These are phyloP conservation scores for Paramecium biaurelia DNA, from an alignment of 73 alveolate genomes.

Conservation along the genomic window DNA sequence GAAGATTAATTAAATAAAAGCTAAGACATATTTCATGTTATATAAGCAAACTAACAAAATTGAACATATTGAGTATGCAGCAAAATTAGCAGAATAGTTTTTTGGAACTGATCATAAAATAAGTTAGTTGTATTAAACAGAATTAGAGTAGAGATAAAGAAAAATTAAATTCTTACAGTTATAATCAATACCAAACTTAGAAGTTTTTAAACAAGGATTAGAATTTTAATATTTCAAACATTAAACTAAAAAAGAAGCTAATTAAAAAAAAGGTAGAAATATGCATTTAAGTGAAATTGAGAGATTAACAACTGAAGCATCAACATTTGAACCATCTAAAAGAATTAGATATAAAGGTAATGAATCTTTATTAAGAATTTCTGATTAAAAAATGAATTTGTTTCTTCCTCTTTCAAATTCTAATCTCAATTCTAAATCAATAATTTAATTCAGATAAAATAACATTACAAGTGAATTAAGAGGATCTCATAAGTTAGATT, in stretches of 20 bases:
- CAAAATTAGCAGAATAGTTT: not conserved
- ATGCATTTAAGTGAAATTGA: constrained; percentile 25
- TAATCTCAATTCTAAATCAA: not conserved
- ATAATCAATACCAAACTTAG: constrained; percentile 4
- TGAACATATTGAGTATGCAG: constrained; percentile 24
- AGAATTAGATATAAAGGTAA: constrained; percentile 8
- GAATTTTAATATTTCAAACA: not conserved
- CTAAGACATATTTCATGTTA: constrained; percentile 23
- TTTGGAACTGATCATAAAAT: constrained; percentile 29
- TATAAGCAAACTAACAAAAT: not conserved
- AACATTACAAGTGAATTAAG: not conserved
- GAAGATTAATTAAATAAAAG: constrained; percentile 30
- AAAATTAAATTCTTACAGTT: not conserved
- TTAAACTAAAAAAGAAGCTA: not conserved
- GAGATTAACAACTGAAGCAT: constrained; percentile 25
- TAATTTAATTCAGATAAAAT: not conserved
- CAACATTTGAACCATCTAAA: constrained; percentile 48
- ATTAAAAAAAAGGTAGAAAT: not conserved
- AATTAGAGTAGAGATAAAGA: not conserved
- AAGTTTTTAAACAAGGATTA: not conserved
- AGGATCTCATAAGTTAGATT: not conserved
- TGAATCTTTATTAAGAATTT: not conserved
- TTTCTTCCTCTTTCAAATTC: not conserved
- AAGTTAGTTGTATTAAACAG: not conserved
- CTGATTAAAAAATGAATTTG: not conserved